Percentiles rank a stretch among this genome's conserved stretches.
These are phyloP conservation scores for Dendrobium chrysotoxum DNA, from an alignment of 106 monocot genomes.

Conservation along the genomic window DNA sequence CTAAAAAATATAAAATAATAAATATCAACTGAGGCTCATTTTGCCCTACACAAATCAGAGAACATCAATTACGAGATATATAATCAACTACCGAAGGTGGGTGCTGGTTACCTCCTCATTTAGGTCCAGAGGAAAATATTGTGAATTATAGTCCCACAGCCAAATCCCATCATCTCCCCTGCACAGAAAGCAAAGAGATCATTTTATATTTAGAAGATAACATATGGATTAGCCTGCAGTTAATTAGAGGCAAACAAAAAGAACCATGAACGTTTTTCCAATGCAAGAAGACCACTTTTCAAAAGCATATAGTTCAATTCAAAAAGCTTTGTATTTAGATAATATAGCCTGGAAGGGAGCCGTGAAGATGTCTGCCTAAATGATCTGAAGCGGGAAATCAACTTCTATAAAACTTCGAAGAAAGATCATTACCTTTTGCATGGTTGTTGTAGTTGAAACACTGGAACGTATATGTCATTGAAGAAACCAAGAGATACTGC, in stretches of 20 bases:
- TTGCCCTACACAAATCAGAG: not conserved
- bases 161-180: conserved; percentile 68
- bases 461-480: conserved; percentile 76
- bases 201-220: not conserved
- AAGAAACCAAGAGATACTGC: conserved; percentile 97
- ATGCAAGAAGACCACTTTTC: not conserved
- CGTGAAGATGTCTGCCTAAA: not conserved
- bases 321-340: not conserved
- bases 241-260: not conserved
- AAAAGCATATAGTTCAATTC: not conserved
- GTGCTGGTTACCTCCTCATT: conserved; percentile 56
- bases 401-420: not conserved
- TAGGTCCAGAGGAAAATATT: conserved; percentile 44
- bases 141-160: conserved; percentile 36
- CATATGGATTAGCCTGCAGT: not conserved
- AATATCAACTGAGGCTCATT: not conserved
- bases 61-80: not conserved
- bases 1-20: not conserved
- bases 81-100: not conserved
- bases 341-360: not conserved
- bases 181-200: not conserved
- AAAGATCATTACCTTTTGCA: conserved; percentile 43
- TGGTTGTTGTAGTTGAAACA: conserved; percentile 36
- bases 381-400: not conserved
- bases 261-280: not conserved